phyloP scores from a whole-genome alignment of 1,284 basidiomycete species.

The Leccinum fuscescens region DNA sequence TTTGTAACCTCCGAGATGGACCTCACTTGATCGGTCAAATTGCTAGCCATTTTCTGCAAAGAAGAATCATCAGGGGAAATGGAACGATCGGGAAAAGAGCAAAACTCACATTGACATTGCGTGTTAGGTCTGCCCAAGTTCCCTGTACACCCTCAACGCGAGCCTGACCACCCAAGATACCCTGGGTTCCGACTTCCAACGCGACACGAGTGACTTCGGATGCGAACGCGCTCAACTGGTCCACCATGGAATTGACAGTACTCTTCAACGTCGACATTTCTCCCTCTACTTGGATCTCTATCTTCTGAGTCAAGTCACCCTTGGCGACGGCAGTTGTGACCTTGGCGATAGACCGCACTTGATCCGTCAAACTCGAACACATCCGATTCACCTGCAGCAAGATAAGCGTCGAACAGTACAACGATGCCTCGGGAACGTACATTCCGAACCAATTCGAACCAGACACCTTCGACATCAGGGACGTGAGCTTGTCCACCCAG shows the following conservation, averaged over 20 bases:
- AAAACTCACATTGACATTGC: conserved; percentile 76
- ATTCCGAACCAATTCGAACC: conserved; percentile 88
- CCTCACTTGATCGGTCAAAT: conserved; percentile 95
- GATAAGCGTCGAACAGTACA: neutral
- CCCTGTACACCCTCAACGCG: conserved; percentile 91
- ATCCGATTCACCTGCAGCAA: conserved; percentile 78
- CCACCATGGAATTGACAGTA: conserved; percentile 87
- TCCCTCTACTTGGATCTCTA: conserved; percentile 88
- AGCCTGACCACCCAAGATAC: conserved; percentile 91
- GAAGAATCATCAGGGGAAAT: conserved; percentile 14
- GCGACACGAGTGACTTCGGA: conserved; percentile 95
- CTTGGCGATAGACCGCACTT: conserved; percentile 89
- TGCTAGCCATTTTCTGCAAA: conserved; percentile 79
- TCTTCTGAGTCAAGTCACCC: conserved; percentile 88
- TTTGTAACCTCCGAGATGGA: conserved; percentile 98
- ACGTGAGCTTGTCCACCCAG: conserved; percentile 91
- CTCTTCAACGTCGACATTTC: conserved; percentile 86
- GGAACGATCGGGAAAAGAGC: conserved; percentile 14
- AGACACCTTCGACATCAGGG: conserved; percentile 93
- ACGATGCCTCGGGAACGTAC: conserved; percentile 43
- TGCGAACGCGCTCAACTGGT: conserved; percentile 88
- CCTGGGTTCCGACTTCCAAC: conserved; percentile 87
- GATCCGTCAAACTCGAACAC: conserved; percentile 91
- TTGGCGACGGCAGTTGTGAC: conserved; percentile 92
- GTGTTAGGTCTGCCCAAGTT: conserved; percentile 90